Evolutionary conservation across 805 yeast genomes (phyloP), one percentile per base, ranked within the genome.

Genomic region (Candida jianshihensis): DNA sequence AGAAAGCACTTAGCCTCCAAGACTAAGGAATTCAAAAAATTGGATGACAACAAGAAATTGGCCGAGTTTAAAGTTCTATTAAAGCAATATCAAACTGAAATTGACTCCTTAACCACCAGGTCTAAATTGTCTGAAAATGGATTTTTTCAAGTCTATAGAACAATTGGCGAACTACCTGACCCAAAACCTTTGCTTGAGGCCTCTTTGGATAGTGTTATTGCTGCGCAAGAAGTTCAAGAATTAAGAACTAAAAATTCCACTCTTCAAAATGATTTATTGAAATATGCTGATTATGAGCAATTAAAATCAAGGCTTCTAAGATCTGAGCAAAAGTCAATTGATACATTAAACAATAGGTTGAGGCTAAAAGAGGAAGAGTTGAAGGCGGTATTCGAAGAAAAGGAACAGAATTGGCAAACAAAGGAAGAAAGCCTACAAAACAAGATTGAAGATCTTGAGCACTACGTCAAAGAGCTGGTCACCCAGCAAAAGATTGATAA

Each of bases 101-200:
- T 90, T 49, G 98, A 90, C 56, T 64, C 68, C 29, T 64, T 90
- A 44, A 85, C 96, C 2, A 75, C 75, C 46, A 75, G 92, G 43
- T 78, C 85, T 37, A 86, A 89, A 53, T 65, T 59, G 31, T 75
- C 84, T 1, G 97, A 92, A 51, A 65, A 70, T 26, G 69, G 78
- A 21, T 81, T 92, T 51, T 74, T 88, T 54, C 76, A 78, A 15
- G 66, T 85, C 17, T 90, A 90, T 62, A 66, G 85, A 38, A 66
- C 76, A 13, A 62, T 90, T 5, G 85, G 88, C 5, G 96, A 89
- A 56, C 89, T 94, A 0, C 97, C 97, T 0, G 97, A 90, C 61
- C 97, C 97, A 1, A 75, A 71, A 42, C 94, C 95, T 5, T 58
- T 89, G 29, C 61, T 90, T 39, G 83, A 82, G 47, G 70, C 77